phyloP scores from a whole-genome alignment of 257 asterid genomes.

The Nicotiana tabacum region DNA sequence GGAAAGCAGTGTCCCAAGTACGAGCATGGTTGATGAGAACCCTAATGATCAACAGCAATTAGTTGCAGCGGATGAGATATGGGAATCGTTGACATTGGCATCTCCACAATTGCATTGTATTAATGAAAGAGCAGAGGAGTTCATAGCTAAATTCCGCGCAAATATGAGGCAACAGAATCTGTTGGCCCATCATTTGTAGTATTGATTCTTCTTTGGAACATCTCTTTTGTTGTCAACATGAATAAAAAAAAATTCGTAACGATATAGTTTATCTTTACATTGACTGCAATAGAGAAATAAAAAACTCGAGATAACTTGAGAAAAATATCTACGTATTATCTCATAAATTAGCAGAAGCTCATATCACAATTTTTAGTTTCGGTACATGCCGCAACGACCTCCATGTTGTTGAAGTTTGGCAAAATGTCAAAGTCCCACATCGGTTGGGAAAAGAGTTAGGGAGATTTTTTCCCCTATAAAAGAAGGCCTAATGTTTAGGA shows the following conservation, averaged over 20 bases:
- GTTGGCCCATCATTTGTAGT: constrained; percentile 26
- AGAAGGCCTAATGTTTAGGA: too few relatives aligned
- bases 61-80: constrained; percentile 64
- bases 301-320: background rate
- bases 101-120: constrained; percentile 67
- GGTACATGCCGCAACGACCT: too few relatives aligned
- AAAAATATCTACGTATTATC: too few relatives aligned
- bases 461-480: too few relatives aligned
- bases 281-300: background rate
- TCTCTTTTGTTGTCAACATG: background rate
- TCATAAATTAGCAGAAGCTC: too few relatives aligned
- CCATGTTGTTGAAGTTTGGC: too few relatives aligned
- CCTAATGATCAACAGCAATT: background rate
- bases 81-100: constrained; percentile 69
- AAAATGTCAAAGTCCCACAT: too few relatives aligned
- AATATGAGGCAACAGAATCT: constrained; percentile 51
- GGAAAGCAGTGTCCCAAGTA: background rate
- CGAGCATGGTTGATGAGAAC: background rate
- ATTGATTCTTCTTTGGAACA: background rate
- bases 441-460: too few relatives aligned
- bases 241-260: too few relatives aligned
- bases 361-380: too few relatives aligned
- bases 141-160: constrained; percentile 57
- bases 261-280: background rate
- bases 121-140: constrained; percentile 78